A percentile compares a stretch with the other conserved stretches of the same genome.
phyloP scores from a whole-genome alignment of 2,329 filamentous ascomycete species.

The Aspergillus versicolor region DNA sequence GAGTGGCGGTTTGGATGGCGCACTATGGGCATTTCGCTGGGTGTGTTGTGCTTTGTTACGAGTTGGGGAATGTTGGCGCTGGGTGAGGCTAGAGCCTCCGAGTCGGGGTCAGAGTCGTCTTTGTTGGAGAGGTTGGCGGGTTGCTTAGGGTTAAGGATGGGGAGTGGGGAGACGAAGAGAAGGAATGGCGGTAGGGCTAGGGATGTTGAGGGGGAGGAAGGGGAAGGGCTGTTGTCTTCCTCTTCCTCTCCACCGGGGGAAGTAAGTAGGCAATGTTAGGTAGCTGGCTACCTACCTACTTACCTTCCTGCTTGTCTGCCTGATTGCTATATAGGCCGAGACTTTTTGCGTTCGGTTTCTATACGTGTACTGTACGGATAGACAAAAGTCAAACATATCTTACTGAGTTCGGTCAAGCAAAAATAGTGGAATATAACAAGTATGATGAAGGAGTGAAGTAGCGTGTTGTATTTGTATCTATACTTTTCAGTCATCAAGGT shows the following conservation, averaged over 20 bases:
- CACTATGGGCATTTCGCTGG: constrained; percentile 29
- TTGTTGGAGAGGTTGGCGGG: constrained; percentile 6
- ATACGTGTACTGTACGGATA: background rate
- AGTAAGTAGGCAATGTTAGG: background rate
- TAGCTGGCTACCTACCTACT: background rate
- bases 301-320: background rate
- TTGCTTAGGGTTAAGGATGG: background rate
- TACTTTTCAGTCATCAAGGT: background rate
- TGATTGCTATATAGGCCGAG: background rate
- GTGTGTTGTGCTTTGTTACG: constrained; percentile 27
- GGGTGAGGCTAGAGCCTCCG: background rate
- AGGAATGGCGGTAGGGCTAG: no score
- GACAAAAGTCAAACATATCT: background rate
- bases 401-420: background rate
- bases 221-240: constrained; percentile 1
- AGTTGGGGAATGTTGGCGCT: constrained; percentile 28
- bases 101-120: background rate
- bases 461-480: constrained; percentile 7
- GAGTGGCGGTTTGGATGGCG: constrained; percentile 34
- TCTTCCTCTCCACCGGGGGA: background rate
- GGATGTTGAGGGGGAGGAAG: background rate
- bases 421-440: background rate
- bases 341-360: background rate
- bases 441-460: background rate
- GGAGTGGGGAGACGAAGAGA: background rate